These are phyloP conservation scores for Podospora fimiseda DNA, from an alignment of 495 filamentous ascomycete species.

Conservation along the genomic window DNA sequence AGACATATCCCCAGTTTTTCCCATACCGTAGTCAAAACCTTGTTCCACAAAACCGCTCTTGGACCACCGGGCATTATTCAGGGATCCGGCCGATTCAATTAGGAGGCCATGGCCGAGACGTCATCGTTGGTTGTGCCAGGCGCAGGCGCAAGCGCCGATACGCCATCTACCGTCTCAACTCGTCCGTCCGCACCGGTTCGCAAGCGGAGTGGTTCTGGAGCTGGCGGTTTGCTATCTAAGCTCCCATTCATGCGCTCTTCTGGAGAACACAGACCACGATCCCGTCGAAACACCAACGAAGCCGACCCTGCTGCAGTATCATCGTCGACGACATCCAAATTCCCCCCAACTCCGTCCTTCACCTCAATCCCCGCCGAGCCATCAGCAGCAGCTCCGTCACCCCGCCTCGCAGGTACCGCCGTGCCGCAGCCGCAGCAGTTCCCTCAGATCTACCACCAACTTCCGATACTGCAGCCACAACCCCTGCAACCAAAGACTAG, in stretches of 20 bases:
- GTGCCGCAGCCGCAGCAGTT: conserved; percentile 38
- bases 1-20: neutral
- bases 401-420: conserved; percentile 24
- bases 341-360: conserved; percentile 23
- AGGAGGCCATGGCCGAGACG: conserved; percentile 18
- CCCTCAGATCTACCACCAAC: conserved; percentile 6
- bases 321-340: conserved; percentile 15
- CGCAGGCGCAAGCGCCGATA: conserved; percentile 11
- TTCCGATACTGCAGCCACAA: conserved; percentile 39
- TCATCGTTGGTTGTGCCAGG: conserved; percentile 6
- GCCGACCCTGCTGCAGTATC: conserved; percentile 12
- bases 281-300: conserved; percentile 36
- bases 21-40: conserved; percentile 4
- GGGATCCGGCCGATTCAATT: neutral
- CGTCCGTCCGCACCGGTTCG: conserved; percentile 16
- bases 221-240: conserved; percentile 53
- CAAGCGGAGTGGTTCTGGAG: conserved; percentile 28
- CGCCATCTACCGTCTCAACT: conserved; percentile 10
- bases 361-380: conserved; percentile 20
- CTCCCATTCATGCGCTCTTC: conserved; percentile 57
- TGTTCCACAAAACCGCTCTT: neutral
- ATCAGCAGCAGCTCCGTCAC: neutral
- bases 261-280: conserved; percentile 36
- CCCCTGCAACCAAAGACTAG: conserved; percentile 61
- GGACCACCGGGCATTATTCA: neutral